Evolutionary conservation across 1,139 yeast species (phyloP).

Genomic region (Yamadazyma diddensiae): DNA sequence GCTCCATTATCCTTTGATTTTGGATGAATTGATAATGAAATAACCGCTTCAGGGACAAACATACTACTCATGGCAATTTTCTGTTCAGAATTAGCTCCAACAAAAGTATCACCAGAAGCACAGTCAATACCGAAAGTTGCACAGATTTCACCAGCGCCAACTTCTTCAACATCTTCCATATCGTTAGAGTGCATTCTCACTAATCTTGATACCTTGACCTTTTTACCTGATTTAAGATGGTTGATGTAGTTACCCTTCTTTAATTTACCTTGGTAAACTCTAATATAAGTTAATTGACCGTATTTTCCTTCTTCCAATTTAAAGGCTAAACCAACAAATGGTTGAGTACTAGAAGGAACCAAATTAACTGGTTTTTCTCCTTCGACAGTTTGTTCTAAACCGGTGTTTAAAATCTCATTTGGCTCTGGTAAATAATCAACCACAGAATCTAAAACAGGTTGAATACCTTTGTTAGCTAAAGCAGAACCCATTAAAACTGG

Average conservation of each 20-base stretch:
- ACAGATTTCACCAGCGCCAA: constrained; percentile 98
- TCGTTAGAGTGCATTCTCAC: constrained; percentile 99
- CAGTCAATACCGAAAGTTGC: constrained; percentile 99
- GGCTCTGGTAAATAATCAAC: constrained; percentile 96
- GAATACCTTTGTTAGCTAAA: constrained; percentile 91
- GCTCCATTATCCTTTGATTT: constrained; percentile 79
- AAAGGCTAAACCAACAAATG: constrained; percentile 95
- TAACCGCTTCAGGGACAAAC: constrained; percentile 98
- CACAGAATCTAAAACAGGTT: constrained; percentile 92
- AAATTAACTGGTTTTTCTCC: constrained; percentile 66
- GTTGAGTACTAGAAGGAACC: constrained; percentile 68
- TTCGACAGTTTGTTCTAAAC: constrained; percentile 62
- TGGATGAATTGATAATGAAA: constrained; percentile 87
- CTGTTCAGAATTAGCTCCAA: constrained; percentile 65
- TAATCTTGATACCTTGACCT: constrained; percentile 89
- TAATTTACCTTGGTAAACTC: constrained; percentile 95
- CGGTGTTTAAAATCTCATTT: constrained; percentile 85
- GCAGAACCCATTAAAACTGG: constrained; percentile 99
- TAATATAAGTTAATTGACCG: constrained; percentile 93
- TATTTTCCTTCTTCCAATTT: constrained; percentile 97
- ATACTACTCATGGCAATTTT: constrained; percentile 91
- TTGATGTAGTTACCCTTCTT: constrained; percentile 87
- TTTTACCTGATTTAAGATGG: constrained; percentile 90
- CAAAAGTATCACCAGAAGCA: constrained; percentile 98
- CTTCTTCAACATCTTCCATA: constrained; percentile 96